Conservation (phyloP, 805 yeast species). For the Pichia scutulata region DNA sequence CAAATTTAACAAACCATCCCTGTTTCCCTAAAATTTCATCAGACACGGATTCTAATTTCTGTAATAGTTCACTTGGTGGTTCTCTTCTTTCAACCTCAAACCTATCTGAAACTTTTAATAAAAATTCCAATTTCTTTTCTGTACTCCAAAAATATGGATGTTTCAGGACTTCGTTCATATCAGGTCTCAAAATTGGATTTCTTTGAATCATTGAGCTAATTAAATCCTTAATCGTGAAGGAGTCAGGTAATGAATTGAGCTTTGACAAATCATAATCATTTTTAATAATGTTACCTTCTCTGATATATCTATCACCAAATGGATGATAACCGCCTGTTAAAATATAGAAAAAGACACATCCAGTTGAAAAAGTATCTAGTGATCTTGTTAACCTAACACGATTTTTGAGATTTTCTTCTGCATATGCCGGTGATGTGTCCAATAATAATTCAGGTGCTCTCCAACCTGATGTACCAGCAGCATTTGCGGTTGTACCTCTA, state of each 20-base stretch:
- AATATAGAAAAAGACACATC: slow-evolving; percentile 88
- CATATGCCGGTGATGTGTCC: slow-evolving; percentile 28
- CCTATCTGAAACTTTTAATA: slow-evolving; percentile 82
- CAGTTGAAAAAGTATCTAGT: slow-evolving; percentile 88
- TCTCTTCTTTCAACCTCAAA: slow-evolving; percentile 88
- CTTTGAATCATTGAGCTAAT: slow-evolving; percentile 62
- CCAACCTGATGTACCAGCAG: slow-evolving; percentile 98
- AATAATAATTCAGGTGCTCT: slow-evolving; percentile 85
- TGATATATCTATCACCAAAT: slow-evolving; percentile 81
- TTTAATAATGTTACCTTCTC: slow-evolving; percentile 83
- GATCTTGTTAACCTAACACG: slow-evolving; percentile 73
- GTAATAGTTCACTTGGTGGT: slow-evolving; percentile 48
- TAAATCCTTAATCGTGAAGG: slow-evolving; percentile 63
- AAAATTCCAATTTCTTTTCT: slow-evolving; percentile 70
- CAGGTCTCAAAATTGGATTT: slow-evolving; percentile 67
- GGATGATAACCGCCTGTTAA: slow-evolving; percentile 84
- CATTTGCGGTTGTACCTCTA: slow-evolving; percentile 83
- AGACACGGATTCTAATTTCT: slow-evolving; percentile 65
- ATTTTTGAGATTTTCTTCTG: slow-evolving; percentile 11
- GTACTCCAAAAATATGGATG: slow-evolving; percentile 89
- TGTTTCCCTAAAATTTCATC: slow-evolving; percentile 44
- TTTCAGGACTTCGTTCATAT: slow-evolving; percentile 53
- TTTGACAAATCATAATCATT: slow-evolving; percentile 46
- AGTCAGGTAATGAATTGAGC: slow-evolving; percentile 39
- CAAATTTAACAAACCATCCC: slow-evolving; percentile 77